Percentiles rank a stretch among this genome's conserved stretches.
These are phyloP conservation scores for Fusarium equiseti DNA, from an alignment of 2,329 filamentous ascomycete genomes.

Conservation along the genomic window DNA sequence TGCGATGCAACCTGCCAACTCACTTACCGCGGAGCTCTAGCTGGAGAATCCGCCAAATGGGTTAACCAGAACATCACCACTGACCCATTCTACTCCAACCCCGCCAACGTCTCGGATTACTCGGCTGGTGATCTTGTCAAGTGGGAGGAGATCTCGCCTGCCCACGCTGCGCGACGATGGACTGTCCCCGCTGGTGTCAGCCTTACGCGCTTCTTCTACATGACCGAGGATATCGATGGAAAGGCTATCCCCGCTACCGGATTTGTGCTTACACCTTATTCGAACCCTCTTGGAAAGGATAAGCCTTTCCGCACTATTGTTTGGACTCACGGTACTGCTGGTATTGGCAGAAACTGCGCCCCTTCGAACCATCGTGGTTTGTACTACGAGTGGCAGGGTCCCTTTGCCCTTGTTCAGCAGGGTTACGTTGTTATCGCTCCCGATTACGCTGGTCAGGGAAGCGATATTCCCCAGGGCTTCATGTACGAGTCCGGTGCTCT, in stretches of 20 bases:
- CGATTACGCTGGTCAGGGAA: constrained; percentile 23
- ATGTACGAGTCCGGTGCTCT: constrained; percentile 27
- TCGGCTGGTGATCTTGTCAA: constrained; percentile 17
- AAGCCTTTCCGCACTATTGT: constrained; percentile 25
- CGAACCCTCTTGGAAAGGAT: constrained; percentile 13
- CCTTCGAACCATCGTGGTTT: constrained; percentile 11
- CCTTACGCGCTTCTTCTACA: constrained; percentile 21
- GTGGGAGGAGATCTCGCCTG: constrained; percentile 15
- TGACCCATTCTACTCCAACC: constrained; percentile 17
- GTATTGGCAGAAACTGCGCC: constrained; percentile 9
- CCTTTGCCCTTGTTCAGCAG: background rate
- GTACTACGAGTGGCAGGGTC: constrained; percentile 12
- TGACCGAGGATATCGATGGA: constrained; percentile 18
- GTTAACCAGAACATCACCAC: constrained; percentile 11
- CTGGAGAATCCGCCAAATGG: background rate
- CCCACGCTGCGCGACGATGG: constrained; percentile 7
- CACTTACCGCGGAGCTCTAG: constrained; percentile 1
- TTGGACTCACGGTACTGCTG: constrained; percentile 27
- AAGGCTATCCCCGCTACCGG: constrained; percentile 20
- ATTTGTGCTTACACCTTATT: constrained; percentile 12
- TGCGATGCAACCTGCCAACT: constrained; percentile 19
- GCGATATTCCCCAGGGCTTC: constrained; percentile 21
- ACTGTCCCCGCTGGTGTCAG: constrained; percentile 9
- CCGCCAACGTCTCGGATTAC: background rate
- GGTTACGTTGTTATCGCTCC: constrained; percentile 16